These are phyloP conservation scores for Fusarium kyushuense DNA, from an alignment of 2,329 filamentous ascomycete species.

Conservation along the genomic window DNA sequence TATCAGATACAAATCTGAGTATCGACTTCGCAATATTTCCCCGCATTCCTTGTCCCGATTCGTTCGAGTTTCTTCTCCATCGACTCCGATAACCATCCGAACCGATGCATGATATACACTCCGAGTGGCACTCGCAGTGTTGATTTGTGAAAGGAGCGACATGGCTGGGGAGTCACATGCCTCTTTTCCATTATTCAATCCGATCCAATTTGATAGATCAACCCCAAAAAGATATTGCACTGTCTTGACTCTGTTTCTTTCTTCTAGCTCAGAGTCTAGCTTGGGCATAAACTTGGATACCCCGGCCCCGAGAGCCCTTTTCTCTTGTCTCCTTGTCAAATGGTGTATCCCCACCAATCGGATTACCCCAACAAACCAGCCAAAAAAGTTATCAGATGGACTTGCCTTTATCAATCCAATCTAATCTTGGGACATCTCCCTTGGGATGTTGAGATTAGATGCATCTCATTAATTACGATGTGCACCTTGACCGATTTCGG, in stretches of 20 bases:
- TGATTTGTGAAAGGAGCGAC: not conserved
- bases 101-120: constrained; percentile 19
- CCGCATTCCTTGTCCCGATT: constrained; percentile 24
- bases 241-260: constrained; percentile 1
- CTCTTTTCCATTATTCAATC: not conserved
- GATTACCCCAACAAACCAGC: constrained; percentile 19
- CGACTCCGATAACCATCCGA: constrained; percentile 13
- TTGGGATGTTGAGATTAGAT: constrained; percentile 31
- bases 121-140: not conserved
- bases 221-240: not conserved
- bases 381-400: constrained; percentile 40
- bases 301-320: constrained; percentile 9
- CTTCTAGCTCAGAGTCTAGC: constrained; percentile 6
- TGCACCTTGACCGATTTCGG: constrained; percentile 40
- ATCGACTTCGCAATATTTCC: not conserved
- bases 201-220: constrained; percentile 3
- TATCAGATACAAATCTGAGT: constrained; percentile 6
- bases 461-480: constrained; percentile 15
- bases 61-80: constrained; percentile 1
- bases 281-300: constrained; percentile 5
- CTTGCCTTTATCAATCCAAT: constrained; percentile 48
- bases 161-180: constrained; percentile 33
- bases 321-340: constrained; percentile 17
- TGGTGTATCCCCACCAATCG: constrained; percentile 34
- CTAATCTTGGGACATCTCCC: constrained; percentile 44